Conservation (phyloP, 2,329 filamentous ascomycete genomes). For the Emydomyces testavorans region DNA sequence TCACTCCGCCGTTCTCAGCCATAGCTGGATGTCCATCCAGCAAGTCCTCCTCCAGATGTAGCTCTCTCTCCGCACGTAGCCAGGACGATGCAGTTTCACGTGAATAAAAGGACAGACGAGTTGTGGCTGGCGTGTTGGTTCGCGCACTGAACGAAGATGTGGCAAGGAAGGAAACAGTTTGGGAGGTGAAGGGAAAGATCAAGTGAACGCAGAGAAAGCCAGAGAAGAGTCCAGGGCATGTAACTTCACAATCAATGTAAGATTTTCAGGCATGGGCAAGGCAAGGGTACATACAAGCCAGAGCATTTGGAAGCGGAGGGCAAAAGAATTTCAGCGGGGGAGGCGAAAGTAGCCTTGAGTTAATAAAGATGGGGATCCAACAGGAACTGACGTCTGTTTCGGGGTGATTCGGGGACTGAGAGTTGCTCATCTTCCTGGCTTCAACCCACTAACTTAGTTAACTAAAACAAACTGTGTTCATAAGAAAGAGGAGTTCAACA, state of each 20-base stretch:
- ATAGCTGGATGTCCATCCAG: constrained; percentile 33
- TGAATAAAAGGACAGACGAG: not conserved
- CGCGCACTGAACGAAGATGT: constrained; percentile 13
- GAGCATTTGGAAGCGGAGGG: too few species aligned
- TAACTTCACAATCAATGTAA: constrained; percentile 3
- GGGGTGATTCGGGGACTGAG: constrained; percentile 11
- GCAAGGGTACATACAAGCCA: constrained; percentile 4
- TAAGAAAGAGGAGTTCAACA: too few species aligned
- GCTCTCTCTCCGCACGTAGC: constrained; percentile 1
- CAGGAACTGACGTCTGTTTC: constrained; percentile 7
- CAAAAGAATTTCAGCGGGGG: constrained; percentile 7
- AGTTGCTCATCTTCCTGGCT: not conserved
- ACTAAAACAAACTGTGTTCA: too few species aligned
- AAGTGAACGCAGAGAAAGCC: constrained; percentile 12
- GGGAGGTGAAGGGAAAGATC: constrained; percentile 11
- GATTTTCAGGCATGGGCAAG: not conserved
- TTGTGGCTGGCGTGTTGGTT: constrained; percentile 32
- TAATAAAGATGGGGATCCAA: not conserved
- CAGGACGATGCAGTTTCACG: not conserved
- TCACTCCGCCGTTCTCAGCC: constrained; percentile 38
- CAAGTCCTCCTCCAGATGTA: constrained; percentile 9
- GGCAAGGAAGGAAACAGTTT: constrained; percentile 4
- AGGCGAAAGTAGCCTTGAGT: constrained; percentile 7
- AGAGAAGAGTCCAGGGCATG: constrained; percentile 1
- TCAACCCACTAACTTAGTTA: not conserved